phyloP scores from a whole-genome alignment of 371 early-diverging fungal species.

The Fennellomyces sp. region DNA sequence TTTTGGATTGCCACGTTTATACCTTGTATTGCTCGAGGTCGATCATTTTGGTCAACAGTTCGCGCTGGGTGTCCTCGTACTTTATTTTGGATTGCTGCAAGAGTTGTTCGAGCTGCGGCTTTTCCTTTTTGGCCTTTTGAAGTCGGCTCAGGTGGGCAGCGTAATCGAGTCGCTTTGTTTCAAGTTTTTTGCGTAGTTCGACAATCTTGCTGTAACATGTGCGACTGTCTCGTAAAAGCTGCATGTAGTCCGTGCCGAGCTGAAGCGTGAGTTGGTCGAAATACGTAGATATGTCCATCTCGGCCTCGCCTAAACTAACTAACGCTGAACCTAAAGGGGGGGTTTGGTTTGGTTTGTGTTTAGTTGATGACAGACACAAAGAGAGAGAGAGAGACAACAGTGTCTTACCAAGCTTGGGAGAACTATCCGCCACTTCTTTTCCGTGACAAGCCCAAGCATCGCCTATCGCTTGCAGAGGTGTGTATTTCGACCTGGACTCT shows the following conservation, averaged over 20 bases:
- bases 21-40: conserved; percentile 72
- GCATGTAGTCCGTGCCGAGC: conserved; percentile 47
- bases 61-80: conserved; percentile 86
- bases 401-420: conserved; percentile 55
- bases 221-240: conserved; percentile 42
- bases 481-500: conserved; percentile 55
- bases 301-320: conserved; percentile 62
- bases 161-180: conserved; percentile 88
- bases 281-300: conserved; percentile 57
- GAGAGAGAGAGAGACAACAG: background rate
- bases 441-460: conserved; percentile 63
- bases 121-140: conserved; percentile 89
- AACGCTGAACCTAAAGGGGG: conserved; percentile 44
- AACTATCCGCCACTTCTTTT: conserved; percentile 53
- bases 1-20: conserved; percentile 15
- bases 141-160: conserved; percentile 88
- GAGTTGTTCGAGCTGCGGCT: conserved; percentile 88
- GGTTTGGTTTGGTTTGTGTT: too few relatives aligned
- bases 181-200: conserved; percentile 80
- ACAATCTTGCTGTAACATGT: conserved; percentile 66
- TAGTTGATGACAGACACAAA: background rate
- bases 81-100: conserved; percentile 86
- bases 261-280: conserved; percentile 57
- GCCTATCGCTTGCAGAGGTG: conserved; percentile 67
- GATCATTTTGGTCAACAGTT: conserved; percentile 67